phyloP scores from a whole-genome alignment of 306 rosid species.

The Chamaecrista fasciculata region DNA sequence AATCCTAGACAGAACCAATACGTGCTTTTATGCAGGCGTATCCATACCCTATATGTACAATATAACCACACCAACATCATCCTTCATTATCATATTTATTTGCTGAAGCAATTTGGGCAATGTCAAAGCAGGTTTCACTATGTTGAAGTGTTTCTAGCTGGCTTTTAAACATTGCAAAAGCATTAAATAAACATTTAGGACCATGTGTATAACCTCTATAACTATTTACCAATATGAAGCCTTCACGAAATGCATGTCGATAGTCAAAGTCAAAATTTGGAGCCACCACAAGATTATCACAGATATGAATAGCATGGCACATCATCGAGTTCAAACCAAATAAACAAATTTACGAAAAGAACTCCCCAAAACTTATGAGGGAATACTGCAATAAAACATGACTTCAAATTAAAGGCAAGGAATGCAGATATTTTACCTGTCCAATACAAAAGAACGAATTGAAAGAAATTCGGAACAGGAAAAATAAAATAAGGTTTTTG shows the following conservation, averaged over 20 bases:
- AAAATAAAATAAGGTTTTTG: not conserved
- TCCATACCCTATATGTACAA: not conserved
- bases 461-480: not conserved
- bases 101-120: not conserved
- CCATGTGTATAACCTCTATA: constrained; percentile 4
- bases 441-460: not conserved
- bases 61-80: not conserved
- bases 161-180: not conserved
- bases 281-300: not conserved
- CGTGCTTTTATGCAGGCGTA: not conserved
- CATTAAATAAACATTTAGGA: not conserved
- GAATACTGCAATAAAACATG: not conserved
- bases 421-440: not conserved
- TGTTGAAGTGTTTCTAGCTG: not conserved
- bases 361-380: not conserved
- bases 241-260: not conserved
- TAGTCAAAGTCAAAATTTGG: not conserved
- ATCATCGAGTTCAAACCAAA: not conserved
- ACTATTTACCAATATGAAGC: not conserved
- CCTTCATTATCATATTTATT: not conserved
- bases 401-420: not conserved
- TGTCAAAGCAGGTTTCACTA: not conserved
- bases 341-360: not conserved
- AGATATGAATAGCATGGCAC: not conserved
- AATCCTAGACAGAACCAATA: not conserved